Percentiles rank a stretch among this genome's conserved stretches.
phyloP scores from a whole-genome alignment of 192 early-diverging fungal genomes.

The Chytriomyces confervae region DNA sequence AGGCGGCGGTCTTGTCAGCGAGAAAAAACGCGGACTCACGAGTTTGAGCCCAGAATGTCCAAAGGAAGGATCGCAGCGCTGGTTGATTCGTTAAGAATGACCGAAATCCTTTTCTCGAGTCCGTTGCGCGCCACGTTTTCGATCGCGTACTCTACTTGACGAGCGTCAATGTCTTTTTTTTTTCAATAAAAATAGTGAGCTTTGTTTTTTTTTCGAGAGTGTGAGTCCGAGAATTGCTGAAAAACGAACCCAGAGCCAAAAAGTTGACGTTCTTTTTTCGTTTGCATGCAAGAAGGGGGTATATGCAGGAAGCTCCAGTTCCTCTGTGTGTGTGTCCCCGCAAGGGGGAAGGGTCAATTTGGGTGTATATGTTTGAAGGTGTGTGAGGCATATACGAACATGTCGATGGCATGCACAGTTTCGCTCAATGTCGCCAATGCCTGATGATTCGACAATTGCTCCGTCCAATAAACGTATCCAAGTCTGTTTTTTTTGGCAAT shows the following conservation, averaged over 20 bases:
- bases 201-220: not conserved
- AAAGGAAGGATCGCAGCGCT: constrained; percentile 25
- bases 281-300: constrained; percentile 78
- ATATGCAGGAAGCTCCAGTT: constrained; percentile 90
- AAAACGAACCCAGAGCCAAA: constrained; percentile 66
- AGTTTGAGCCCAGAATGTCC: constrained; percentile 19
- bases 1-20: not conserved
- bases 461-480: constrained; percentile 74
- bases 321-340: constrained; percentile 57
- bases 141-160: constrained; percentile 65
- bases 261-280: constrained; percentile 68
- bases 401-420: constrained; percentile 57
- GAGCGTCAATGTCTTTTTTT: constrained; percentile 66
- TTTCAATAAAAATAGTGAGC: not conserved
- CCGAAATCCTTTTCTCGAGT: constrained; percentile 59
- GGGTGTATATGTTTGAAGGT: too few relatives aligned
- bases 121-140: constrained; percentile 71
- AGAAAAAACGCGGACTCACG: not conserved
- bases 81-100: constrained; percentile 46
- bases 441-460: constrained; percentile 57
- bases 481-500: constrained; percentile 47
- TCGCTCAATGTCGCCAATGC: constrained; percentile 9
- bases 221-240: not conserved
- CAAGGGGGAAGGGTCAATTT: not conserved
- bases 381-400: constrained; percentile 53